Evolutionary conservation across 2,329 filamentous ascomycete genomes (phyloP).

Genomic region (Colletotrichum sp.): DNA sequence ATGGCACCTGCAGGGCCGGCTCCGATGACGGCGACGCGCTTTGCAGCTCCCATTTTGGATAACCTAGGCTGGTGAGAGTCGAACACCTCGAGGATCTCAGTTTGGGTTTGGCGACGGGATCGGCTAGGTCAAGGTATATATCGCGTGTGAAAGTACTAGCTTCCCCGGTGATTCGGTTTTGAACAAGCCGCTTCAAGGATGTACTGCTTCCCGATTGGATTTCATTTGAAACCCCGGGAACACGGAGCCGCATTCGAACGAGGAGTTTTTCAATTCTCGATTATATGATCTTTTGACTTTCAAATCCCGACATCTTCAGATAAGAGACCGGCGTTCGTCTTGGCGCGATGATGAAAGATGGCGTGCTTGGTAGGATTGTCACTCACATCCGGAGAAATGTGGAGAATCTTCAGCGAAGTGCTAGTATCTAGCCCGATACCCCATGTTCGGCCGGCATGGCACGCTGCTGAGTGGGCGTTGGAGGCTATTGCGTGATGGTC

Average conservation of each 20-base stretch:
- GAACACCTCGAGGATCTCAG: not conserved
- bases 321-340: constrained; percentile 2
- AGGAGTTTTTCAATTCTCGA: not conserved
- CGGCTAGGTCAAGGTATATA: rapidly evolving
- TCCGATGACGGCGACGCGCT: constrained; percentile 63
- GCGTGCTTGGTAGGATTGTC: not conserved
- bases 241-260: not conserved
- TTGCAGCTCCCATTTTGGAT: constrained; percentile 15
- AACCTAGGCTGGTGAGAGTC: rapidly evolving
- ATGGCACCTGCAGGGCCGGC: constrained; percentile 66
- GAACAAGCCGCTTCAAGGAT: not conserved
- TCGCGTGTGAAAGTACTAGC: not conserved
- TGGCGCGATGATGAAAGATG: constrained; percentile 17
- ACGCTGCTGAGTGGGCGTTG: not conserved
- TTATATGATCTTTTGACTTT: not conserved
- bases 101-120: rapidly evolving
- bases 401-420: not conserved
- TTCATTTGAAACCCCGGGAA: rapidly evolving
- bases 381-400: not conserved
- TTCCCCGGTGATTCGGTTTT: not conserved
- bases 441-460: not conserved
- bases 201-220: not conserved
- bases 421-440: not conserved
- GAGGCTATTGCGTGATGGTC: constrained; percentile 9
- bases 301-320: constrained; percentile 1